Evolutionary conservation across 192 early-diverging fungal genomes (phyloP), one percentile per base, ranked within the genome.

Genomic region (Coemansia sp.): DNA sequence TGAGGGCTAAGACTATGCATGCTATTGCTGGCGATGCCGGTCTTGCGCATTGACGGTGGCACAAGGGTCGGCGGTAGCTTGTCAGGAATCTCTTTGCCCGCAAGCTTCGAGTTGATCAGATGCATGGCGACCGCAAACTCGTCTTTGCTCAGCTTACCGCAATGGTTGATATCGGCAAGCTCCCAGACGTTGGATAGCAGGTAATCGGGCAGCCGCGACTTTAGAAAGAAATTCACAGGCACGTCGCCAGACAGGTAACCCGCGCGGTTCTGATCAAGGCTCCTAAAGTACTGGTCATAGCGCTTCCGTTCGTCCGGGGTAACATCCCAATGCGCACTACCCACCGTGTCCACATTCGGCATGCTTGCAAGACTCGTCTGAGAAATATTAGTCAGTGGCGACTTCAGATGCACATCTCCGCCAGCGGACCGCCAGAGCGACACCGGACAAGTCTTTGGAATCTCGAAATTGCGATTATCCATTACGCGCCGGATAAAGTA

Each of bases 81-180:
- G 30, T 72, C 70, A 5, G 89, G 88, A 23, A 90, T 68, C 1
- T 66, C 57, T 1, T 67, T 73, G 10, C 87, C 86, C 17, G 73
- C 64, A 14, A 87, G 64, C 47, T 75, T 83, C 37, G 82, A 83
- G 62, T 85, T 84, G 55, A 91, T 92, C 19, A 94, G 68, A 54
- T 90, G 79, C 89, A 94, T 90, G 4, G 91, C 88, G 11, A 94
- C 87, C 2, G 88, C 86, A 75, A 92, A 94, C 72, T 91, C 87
- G 28, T 92, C 87, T 34, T 82, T 73, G 31, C 75, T 83, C 15
- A 92, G 78, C 30, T 68, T 73, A 1, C 89, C 89, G 45, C 76
- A 74, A 61, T 83, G 82, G 17, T 73, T 79, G 31, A 82, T 86
- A 62, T 91, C 88, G 0, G 88, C 80, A 50, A 94, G 79, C 42